phyloP scores from a whole-genome alignment of 2,329 filamentous ascomycete genomes.

The Mycosphaerelloides madeirae region DNA sequence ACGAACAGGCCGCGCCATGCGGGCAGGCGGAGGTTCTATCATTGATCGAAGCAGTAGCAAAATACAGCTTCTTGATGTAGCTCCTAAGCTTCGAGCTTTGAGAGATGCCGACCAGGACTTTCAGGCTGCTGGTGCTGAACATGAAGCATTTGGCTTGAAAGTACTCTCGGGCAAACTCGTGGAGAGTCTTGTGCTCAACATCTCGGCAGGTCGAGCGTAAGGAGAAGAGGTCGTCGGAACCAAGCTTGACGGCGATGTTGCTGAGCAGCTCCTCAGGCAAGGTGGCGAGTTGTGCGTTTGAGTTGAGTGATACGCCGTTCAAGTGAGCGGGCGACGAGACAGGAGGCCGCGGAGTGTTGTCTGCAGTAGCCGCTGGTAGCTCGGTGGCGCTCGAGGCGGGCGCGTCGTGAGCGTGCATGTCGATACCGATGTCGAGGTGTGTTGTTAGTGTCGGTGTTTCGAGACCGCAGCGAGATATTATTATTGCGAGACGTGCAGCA shows the following conservation, averaged over 20 bases:
- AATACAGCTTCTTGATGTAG: conserved; percentile 22
- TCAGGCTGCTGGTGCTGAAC: conserved; percentile 24
- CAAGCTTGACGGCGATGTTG: conserved; percentile 24
- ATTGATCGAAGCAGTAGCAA: conserved; percentile 21
- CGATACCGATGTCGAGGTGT: no score
- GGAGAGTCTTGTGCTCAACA: conserved; percentile 23
- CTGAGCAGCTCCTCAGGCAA: conserved; percentile 29
- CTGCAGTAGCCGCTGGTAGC: no score
- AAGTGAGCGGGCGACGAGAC: no score
- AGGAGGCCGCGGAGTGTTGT: no score
- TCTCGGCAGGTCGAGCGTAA: conserved; percentile 25
- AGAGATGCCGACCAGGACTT: conserved; percentile 23
- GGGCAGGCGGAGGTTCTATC: conserved; percentile 17
- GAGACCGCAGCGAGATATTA: no score
- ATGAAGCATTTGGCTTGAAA: conserved; percentile 24
- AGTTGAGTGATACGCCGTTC: not conserved
- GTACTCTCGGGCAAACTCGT: conserved; percentile 28
- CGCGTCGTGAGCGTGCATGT: no score
- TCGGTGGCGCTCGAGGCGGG: no score
- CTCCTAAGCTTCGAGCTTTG: conserved; percentile 18
- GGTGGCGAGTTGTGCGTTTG: conserved; percentile 6
- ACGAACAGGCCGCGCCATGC: conserved; percentile 6
- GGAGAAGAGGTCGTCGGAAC: conserved; percentile 24
- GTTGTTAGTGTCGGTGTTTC: no score
- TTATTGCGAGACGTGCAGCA: no score